Conservation (phyloP, 805 yeast species). For the Henningerozyma blattae region DNA sequence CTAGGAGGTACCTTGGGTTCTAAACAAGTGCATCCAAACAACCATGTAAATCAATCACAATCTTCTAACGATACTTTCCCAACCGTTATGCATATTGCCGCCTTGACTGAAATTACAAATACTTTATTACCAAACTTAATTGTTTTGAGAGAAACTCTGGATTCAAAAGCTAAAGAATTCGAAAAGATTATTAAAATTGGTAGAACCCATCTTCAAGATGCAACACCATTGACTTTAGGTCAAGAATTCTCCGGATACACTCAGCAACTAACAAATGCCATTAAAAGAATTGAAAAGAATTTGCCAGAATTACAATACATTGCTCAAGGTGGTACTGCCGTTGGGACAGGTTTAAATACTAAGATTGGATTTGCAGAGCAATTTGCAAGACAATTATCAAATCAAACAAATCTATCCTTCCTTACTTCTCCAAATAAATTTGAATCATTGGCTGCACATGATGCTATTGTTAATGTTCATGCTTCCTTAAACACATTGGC, state of each 20-base stretch:
- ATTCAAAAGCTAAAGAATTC: conserved; percentile 72
- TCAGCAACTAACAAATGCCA: conserved; percentile 85
- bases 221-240: conserved; percentile 94
- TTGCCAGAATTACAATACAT: conserved; percentile 67
- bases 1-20: conserved; percentile 89
- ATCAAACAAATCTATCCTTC: conserved; percentile 80
- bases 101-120: conserved; percentile 75
- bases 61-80: conserved; percentile 99
- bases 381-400: conserved; percentile 76
- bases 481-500: conserved; percentile 97
- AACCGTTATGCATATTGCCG: conserved; percentile 99
- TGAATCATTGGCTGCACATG: conserved; percentile 98
- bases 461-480: conserved; percentile 93
- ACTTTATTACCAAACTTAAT: conserved; percentile 71
- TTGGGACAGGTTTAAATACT: conserved; percentile 97
- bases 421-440: conserved; percentile 96
- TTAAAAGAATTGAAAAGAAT: conserved; percentile 67
- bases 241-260: conserved; percentile 97
- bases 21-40: conserved; percentile 93
- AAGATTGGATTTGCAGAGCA: conserved; percentile 77
- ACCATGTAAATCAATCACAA: conserved; percentile 96
- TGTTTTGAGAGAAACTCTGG: conserved; percentile 66
- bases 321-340: conserved; percentile 99
- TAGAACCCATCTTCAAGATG: conserved; percentile 97
- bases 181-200: conserved; percentile 90